A percentile compares a stretch with the other conserved stretches of the same genome.
phyloP scores from a whole-genome alignment of 208 protist species.

The Acanthamoeba sp. region DNA sequence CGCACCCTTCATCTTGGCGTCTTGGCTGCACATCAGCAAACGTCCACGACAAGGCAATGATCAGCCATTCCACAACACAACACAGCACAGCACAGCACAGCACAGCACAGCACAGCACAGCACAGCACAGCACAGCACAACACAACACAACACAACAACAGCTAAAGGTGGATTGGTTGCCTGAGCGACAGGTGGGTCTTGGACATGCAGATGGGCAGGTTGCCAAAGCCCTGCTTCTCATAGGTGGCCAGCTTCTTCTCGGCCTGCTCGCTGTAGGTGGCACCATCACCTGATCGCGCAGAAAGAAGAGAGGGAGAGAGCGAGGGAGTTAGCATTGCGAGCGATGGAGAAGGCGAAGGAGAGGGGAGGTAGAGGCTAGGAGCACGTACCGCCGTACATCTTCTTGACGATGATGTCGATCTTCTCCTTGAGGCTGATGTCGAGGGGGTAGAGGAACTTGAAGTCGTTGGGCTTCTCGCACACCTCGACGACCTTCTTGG shows the following conservation, averaged over 20 bases:
- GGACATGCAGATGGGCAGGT: conserved; percentile 97
- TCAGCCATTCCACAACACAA: no score
- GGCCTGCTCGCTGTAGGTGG: conserved; percentile 92
- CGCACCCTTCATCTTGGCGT: conserved; percentile 92
- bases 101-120: no score
- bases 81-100: no score
- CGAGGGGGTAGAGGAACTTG: conserved; percentile 94
- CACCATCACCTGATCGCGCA: conserved; percentile 80
- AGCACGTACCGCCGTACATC: conserved; percentile 94
- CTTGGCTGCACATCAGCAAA: neutral
- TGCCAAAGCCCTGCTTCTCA: conserved; percentile 88
- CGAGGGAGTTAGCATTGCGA: neutral
- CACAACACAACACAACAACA: no score
- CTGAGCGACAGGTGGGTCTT: conserved; percentile 98
- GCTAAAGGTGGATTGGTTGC: no score
- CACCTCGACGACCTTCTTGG: conserved; percentile 92
- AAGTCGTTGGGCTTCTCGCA: conserved; percentile 91
- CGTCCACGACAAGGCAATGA: neutral
- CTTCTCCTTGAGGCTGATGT: conserved; percentile 95
- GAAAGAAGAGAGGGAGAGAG: neutral
- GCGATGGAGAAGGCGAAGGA: no score
- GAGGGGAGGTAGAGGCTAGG: neutral
- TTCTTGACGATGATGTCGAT: conserved; percentile 97
- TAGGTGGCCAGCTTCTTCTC: conserved; percentile 93
- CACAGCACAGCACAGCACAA: no score